Conservation (phyloP, 768 basidiomycete genomes). For the Termitomyces sp. region DNA sequence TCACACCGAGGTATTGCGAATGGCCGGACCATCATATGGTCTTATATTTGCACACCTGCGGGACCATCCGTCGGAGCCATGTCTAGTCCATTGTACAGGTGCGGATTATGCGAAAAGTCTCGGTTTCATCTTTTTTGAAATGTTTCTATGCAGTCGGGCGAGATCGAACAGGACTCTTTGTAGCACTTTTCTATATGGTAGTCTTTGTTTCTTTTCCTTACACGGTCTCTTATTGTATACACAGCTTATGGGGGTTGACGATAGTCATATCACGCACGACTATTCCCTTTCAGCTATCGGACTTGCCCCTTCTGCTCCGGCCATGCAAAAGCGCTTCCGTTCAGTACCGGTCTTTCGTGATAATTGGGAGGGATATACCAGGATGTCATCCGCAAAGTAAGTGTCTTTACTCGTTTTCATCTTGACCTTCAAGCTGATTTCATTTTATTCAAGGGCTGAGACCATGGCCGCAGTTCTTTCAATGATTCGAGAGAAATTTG, state of each 20-base stretch:
- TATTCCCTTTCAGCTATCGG: slow-evolving; percentile 35
- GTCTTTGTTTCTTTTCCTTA: not conserved
- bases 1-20: slow-evolving; percentile 26
- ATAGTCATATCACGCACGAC: slow-evolving; percentile 34
- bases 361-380: slow-evolving; percentile 29
- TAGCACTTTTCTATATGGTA: slow-evolving; percentile 30
- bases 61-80: slow-evolving; percentile 32
- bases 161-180: slow-evolving; percentile 36
- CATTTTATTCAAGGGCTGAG: slow-evolving; percentile 26
- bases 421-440: not conserved
- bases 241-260: slow-evolving; percentile 34
- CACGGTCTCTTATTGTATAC: not conserved
- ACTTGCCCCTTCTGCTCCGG: slow-evolving; percentile 25
- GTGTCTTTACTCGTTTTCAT: not conserved
- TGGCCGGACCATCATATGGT: slow-evolving; percentile 25
- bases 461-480: slow-evolving; percentile 28
- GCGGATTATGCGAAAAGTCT: not conserved
- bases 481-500: slow-evolving; percentile 29
- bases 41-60: slow-evolving; percentile 31
- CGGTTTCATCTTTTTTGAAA: not conserved
- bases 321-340: slow-evolving; percentile 24
- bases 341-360: slow-evolving; percentile 24
- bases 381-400: slow-evolving; percentile 30
- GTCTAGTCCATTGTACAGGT: slow-evolving; percentile 42
- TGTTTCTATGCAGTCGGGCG: slow-evolving; percentile 29